Conservation (phyloP, 2,329 filamentous ascomycete species). For the Bertia moriformis region DNA sequence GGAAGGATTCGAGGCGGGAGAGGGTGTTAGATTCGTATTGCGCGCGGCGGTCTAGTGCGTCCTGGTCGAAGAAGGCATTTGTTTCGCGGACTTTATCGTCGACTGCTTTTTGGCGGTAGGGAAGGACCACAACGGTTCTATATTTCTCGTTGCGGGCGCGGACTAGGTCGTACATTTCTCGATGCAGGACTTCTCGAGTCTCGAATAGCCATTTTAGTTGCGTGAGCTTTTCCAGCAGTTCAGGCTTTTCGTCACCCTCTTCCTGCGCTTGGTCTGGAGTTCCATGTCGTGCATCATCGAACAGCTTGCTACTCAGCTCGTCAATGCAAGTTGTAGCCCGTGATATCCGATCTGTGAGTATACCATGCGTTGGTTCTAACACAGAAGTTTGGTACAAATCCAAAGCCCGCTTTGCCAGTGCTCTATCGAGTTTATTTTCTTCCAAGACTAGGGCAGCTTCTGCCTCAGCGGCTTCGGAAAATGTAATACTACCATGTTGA, state of each 20-base stretch:
- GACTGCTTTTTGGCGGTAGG: slow-evolving; percentile 58
- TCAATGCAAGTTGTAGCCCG: not conserved
- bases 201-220: slow-evolving; percentile 96
- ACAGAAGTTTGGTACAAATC: not conserved
- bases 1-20: slow-evolving; percentile 61
- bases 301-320: slow-evolving; percentile 50
- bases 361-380: not conserved
- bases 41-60: slow-evolving; percentile 57
- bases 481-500: not conserved
- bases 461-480: not conserved
- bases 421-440: not conserved
- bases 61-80: slow-evolving; percentile 67
- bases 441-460: not conserved
- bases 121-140: slow-evolving; percentile 66
- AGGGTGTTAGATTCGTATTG: slow-evolving; percentile 60
- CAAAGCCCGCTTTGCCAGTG: not conserved
- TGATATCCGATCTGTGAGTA: not conserved
- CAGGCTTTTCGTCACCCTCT: slow-evolving; percentile 87
- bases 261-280: slow-evolving; percentile 71
- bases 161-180: slow-evolving; percentile 71
- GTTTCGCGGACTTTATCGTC: slow-evolving; percentile 68
- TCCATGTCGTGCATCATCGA: slow-evolving; percentile 51
- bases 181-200: slow-evolving; percentile 73
- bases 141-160: slow-evolving; percentile 78
- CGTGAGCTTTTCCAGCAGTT: slow-evolving; percentile 85